Base-by-base conservation (phyloP, 768 basidiomycete species). In the Phylloporus arenicola region DNA sequence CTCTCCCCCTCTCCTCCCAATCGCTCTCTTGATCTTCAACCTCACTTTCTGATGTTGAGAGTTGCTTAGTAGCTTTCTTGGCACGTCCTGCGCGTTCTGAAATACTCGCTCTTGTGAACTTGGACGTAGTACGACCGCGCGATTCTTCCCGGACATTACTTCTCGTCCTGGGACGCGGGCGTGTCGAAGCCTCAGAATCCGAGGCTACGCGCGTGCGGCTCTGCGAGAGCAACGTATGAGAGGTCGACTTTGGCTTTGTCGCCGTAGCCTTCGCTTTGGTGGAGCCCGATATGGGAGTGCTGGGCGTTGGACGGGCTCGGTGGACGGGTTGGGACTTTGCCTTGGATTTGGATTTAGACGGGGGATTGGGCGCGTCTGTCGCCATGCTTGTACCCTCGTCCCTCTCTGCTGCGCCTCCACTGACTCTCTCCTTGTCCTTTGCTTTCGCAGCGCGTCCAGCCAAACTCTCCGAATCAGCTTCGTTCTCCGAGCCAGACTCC, bases 61-160 rank as follows among this genome's bases (percentile, higher is more conserved):
- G 11, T 6, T n/a, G 34, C 31, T 51, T 50, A 14, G 46, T 12
- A 1, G 22, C 16, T 27, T 41, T 51, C 16, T 46, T 51, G 1
- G 35, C 22, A 4, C 45, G 57, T 22, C 19, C 43, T 4, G 30
- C 12, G 22, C 61, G 50, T 8, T 47, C 48, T n/a, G 52, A 46
- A 0, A 48, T 12, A 20, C 16, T 48, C 9, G 42, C 43, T 19
- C 34, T 60, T 3, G 45, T 17, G 2, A 30, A 25, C 39, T 54
- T 64, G 20, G 57, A 52, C 8, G 25, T 24, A 12, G 45, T 10
- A 11, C 57, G 53, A 8, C 31, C 43, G 4, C 54, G 54, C 24
- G 64, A 67, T 41, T 55, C 60, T 16, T 67, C 62, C 25, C 60
- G 53, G 20, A 56, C 57, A 19, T 9, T 49, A 33, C 61, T 64